Evolutionary conservation across 257 asterid species (phyloP).

Genomic region (Ajuga chamaepitys): DNA sequence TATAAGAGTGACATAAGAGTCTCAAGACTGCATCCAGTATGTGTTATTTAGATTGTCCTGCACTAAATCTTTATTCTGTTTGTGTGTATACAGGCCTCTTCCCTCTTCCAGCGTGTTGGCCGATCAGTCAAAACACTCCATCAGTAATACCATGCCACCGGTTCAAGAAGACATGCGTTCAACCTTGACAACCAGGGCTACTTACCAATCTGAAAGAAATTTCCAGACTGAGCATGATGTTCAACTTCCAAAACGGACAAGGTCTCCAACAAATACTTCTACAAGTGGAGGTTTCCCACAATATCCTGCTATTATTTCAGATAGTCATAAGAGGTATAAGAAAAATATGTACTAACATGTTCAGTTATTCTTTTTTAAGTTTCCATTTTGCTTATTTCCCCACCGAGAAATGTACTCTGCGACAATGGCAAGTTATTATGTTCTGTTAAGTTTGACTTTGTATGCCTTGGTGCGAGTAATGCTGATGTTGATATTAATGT

Average conservation of each 20-base stretch:
- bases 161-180: slow-evolving; percentile 32
- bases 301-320: slow-evolving; percentile 23
- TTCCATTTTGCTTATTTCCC: not conserved
- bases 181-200: slow-evolving; percentile 17
- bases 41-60: not conserved
- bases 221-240: slow-evolving; percentile 38
- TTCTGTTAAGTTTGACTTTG: not conserved
- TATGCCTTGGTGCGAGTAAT: slow-evolving; percentile 1
- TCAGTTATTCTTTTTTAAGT: slow-evolving; percentile 1
- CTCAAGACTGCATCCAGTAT: not conserved
- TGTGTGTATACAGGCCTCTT: slow-evolving; percentile 36
- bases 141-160: slow-evolving; percentile 21
- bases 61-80: not conserved
- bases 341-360: not conserved
- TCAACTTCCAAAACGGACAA: slow-evolving; percentile 58
- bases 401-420: not conserved
- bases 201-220: slow-evolving; percentile 38
- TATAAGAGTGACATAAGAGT: not conserved
- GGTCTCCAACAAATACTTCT: slow-evolving; percentile 58
- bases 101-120: slow-evolving; percentile 30
- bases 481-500: not conserved
- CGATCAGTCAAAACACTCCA: slow-evolving; percentile 34
- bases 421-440: not conserved
- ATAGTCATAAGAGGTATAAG: slow-evolving; percentile 41
- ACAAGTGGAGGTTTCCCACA: slow-evolving; percentile 24